These are phyloP conservation scores for Fraxinus sp. DNA, from an alignment of 305 asterid genomes.

Conservation along the genomic window DNA sequence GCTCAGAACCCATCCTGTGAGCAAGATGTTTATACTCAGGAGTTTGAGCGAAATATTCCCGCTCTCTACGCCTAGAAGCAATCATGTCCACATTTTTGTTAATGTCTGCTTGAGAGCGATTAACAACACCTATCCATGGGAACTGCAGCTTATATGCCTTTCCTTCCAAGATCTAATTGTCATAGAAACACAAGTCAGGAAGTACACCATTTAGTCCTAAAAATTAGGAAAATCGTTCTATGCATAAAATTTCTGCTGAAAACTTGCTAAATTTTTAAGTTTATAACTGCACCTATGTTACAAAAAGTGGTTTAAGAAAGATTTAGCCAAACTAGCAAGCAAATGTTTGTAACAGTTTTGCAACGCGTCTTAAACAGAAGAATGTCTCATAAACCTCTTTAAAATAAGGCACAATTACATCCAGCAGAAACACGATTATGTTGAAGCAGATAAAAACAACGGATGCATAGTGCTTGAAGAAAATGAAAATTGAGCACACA, in stretches of 20 bases:
- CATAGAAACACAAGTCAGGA: conserved; percentile 14
- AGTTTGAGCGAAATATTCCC: conserved; percentile 80
- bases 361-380: neutral
- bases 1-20: conserved; percentile 90
- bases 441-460: neutral
- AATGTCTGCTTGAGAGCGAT: conserved; percentile 94
- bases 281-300: neutral
- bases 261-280: neutral
- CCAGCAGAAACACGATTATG: conserved; percentile 2
- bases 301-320: neutral
- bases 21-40: conserved; percentile 84
- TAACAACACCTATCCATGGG: conserved; percentile 99
- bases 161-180: conserved; percentile 80
- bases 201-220: conserved; percentile 12
- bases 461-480: neutral
- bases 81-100: conserved; percentile 94
- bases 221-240: neutral
- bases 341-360: conserved; percentile 8
- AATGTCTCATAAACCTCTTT: neutral
- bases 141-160: conserved; percentile 79
- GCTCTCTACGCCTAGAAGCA: conserved; percentile 89
- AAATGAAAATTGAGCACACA: conserved; percentile 3
- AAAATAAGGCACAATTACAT: neutral
- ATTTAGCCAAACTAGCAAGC: neutral
- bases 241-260: conserved; percentile 4